phyloP scores from a whole-genome alignment of 805 yeast genomes.

The Kluyveromyces aestuarii region DNA sequence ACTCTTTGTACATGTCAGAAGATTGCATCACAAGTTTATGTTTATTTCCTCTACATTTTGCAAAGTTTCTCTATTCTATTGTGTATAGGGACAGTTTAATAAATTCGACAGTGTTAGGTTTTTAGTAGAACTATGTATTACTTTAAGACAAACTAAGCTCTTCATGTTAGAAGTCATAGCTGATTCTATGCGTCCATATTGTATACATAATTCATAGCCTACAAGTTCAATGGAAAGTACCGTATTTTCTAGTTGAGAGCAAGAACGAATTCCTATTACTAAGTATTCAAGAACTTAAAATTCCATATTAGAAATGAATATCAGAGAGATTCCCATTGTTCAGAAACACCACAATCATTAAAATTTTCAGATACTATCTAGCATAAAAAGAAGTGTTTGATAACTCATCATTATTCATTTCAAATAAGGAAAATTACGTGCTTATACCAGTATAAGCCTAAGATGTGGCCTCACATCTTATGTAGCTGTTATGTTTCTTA shows the following conservation, averaged over 20 bases:
- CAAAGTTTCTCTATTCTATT: background rate
- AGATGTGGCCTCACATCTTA: background rate
- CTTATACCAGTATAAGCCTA: background rate
- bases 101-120: slow-evolving; percentile 2
- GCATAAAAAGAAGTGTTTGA: slow-evolving; percentile 23
- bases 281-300: background rate
- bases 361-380: slow-evolving; percentile 30
- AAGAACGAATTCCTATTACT: too few relatives aligned
- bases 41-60: slow-evolving; percentile 1
- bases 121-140: slow-evolving; percentile 2
- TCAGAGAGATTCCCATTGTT: slow-evolving; percentile 19
- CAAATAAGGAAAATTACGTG: background rate
- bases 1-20: slow-evolving; percentile 11
- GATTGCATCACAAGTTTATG: background rate
- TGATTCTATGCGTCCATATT: too few relatives aligned
- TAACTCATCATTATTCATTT: slow-evolving; percentile 21
- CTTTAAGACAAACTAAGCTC: background rate
- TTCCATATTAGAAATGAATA: background rate
- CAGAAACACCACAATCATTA: slow-evolving; percentile 25
- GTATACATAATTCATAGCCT: too few relatives aligned
- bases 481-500: background rate
- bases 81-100: slow-evolving; percentile 1
- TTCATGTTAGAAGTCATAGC: slow-evolving; percentile 1
- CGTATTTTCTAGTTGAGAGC: too few relatives aligned
- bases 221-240: too few relatives aligned